Conservation (phyloP, 1,284 basidiomycete genomes). For the Volvariella volvacea region DNA sequence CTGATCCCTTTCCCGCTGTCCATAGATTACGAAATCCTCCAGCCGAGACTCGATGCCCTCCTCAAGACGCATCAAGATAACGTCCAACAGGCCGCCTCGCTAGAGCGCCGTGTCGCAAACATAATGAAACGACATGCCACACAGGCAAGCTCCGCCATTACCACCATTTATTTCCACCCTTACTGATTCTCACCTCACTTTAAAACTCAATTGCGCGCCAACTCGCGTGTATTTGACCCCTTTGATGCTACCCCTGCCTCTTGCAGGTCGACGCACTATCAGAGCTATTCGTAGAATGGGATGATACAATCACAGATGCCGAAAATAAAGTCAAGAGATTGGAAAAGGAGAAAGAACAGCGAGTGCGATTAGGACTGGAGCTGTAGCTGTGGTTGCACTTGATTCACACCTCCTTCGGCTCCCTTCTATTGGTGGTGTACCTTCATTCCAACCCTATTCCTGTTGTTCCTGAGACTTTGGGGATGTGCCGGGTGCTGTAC, state of each 20-base stretch:
- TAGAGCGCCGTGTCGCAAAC: constrained; percentile 58
- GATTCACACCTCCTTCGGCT: constrained; percentile 8
- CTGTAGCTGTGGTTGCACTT: neutral
- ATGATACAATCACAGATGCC: constrained; percentile 57
- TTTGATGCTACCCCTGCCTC: too few species aligned
- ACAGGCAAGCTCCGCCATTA: constrained; percentile 38
- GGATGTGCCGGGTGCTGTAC: too few species aligned
- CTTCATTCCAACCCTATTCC: too few species aligned
- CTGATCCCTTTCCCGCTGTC: neutral
- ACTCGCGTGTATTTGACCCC: neutral
- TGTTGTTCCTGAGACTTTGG: too few species aligned
- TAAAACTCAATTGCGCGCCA: too few species aligned
- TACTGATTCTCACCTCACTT: neutral
- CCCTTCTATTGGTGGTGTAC: too few species aligned
- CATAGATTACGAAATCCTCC: constrained; percentile 54
- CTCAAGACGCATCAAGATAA: constrained; percentile 57
- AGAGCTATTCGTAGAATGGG: constrained; percentile 76
- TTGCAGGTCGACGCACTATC: constrained; percentile 69
- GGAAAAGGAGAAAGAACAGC: constrained; percentile 54
- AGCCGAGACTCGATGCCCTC: constrained; percentile 53
- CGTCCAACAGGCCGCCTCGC: constrained; percentile 37
- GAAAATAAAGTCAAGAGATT: constrained; percentile 50
- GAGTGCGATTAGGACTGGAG: constrained; percentile 47
- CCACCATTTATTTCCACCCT: neutral
- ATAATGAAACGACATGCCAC: constrained; percentile 64